These are phyloP conservation scores for Lecanicillium sp. DNA, from an alignment of 2,329 filamentous ascomycete genomes.

Conservation along the genomic window DNA sequence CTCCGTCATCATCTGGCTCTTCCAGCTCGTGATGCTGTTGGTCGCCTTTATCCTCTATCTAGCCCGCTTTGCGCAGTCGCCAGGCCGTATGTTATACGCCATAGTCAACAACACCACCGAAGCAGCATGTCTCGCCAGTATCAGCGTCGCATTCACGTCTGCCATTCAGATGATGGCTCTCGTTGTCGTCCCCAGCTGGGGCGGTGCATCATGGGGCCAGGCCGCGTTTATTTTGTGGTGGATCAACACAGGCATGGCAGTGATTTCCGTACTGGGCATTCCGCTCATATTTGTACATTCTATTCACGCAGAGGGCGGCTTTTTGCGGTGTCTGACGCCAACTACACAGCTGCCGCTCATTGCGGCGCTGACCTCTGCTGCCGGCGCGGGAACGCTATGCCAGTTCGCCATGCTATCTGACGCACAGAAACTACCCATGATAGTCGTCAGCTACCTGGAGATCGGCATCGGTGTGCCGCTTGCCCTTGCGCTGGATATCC, in stretches of 20 bases:
- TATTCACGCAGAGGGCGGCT: constrained; percentile 20
- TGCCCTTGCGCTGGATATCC: constrained; percentile 20
- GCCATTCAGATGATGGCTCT: constrained; percentile 17
- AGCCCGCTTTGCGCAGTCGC: constrained; percentile 22
- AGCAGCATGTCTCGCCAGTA: constrained; percentile 27
- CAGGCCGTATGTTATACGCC: constrained; percentile 18
- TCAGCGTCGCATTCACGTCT: constrained; percentile 24
- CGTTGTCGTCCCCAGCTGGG: constrained; percentile 9
- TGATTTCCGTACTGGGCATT: constrained; percentile 21
- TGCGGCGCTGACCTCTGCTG: constrained; percentile 28
- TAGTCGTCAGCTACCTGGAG: constrained; percentile 31
- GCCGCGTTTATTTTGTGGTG: constrained; percentile 31
- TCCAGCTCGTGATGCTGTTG: constrained; percentile 24
- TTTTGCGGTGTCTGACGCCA: constrained; percentile 22
- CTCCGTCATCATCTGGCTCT: constrained; percentile 28
- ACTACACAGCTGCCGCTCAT: constrained; percentile 28
- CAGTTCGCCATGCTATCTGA: constrained; percentile 16
- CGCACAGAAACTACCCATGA: constrained; percentile 25
- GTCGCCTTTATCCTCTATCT: constrained; percentile 21
- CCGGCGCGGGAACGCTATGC: constrained; percentile 26
- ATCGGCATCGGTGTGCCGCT: constrained; percentile 24
- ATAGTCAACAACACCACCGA: constrained; percentile 23
- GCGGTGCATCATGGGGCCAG: constrained; percentile 15
- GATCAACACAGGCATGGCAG: constrained; percentile 23
- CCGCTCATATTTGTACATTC: constrained; percentile 26